These are phyloP conservation scores for Crepidotus variabilis DNA, from an alignment of 768 basidiomycete species.

Conservation along the genomic window DNA sequence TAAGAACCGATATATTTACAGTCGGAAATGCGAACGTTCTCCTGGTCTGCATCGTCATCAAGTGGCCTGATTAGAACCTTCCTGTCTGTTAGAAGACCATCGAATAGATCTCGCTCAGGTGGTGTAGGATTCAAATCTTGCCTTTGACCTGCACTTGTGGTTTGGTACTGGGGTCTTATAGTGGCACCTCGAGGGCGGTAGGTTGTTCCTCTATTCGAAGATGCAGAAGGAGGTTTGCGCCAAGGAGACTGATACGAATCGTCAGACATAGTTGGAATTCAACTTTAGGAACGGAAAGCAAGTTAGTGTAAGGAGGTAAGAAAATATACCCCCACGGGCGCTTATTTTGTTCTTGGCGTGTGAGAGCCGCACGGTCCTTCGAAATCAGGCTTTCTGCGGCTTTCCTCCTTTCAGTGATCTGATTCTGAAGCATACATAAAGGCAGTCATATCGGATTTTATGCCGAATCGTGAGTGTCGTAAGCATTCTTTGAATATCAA, in stretches of 20 bases:
- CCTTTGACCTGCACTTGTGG: not conserved
- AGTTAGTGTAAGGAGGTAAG: not conserved
- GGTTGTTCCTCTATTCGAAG: slow-evolving; percentile 8
- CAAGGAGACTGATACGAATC: slow-evolving; percentile 19
- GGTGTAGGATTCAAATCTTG: slow-evolving; percentile 12
- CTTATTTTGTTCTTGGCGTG: slow-evolving; percentile 3
- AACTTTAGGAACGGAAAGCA: slow-evolving; percentile 1
- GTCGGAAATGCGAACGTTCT: slow-evolving; percentile 33
- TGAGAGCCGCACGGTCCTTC: not conserved
- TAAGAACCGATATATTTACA: slow-evolving; percentile 47
- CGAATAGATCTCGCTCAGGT: slow-evolving; percentile 31
- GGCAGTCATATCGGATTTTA: no score
- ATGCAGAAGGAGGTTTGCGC: slow-evolving; percentile 2
- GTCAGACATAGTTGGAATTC: slow-evolving; percentile 3
- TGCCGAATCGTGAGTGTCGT: no score
- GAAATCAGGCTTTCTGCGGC: slow-evolving; percentile 3
- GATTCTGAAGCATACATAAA: no score
- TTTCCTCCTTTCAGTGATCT: no score
- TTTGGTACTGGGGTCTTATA: not conserved
- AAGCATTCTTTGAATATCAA: no score
- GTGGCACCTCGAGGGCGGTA: slow-evolving; percentile 3
- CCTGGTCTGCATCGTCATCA: slow-evolving; percentile 14
- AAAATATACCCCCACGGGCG: not conserved
- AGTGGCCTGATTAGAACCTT: slow-evolving; percentile 25
- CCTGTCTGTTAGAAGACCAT: slow-evolving; percentile 26